Percentiles rank a stretch among this genome's conserved stretches.
These are phyloP conservation scores for Phytophthora citrophthora DNA, from an alignment of 352 stramenopile species.

Conservation along the genomic window DNA sequence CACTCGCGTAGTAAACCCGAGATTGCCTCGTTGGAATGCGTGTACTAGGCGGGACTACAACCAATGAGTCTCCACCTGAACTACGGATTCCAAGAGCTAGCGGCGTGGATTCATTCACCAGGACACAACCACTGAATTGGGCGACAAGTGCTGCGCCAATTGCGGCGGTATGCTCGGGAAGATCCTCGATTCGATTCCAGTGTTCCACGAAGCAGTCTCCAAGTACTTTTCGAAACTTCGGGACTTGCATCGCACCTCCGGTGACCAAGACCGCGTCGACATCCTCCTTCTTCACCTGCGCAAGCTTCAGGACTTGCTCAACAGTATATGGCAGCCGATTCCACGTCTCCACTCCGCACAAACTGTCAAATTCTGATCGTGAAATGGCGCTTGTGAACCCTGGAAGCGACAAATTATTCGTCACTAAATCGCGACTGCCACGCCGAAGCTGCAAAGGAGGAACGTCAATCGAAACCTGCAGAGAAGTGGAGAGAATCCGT, in stretches of 20 bases:
- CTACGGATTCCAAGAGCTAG: slow-evolving; percentile 44
- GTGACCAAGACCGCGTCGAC: slow-evolving; percentile 42
- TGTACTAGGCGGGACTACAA: slow-evolving; percentile 33
- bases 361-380: slow-evolving; percentile 41
- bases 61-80: slow-evolving; percentile 31
- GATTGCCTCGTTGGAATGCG: slow-evolving; percentile 29
- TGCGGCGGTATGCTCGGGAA: slow-evolving; percentile 22
- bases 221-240: slow-evolving; percentile 32
- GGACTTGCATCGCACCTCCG: slow-evolving; percentile 37
- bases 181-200: slow-evolving; percentile 13
- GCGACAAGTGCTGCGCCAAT: slow-evolving; percentile 30
- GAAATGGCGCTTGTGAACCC: slow-evolving; percentile 42
- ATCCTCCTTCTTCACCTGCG: slow-evolving; percentile 26
- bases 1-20: slow-evolving; percentile 44
- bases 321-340: slow-evolving; percentile 19
- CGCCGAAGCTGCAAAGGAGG: slow-evolving; percentile 25
- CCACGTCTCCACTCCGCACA: slow-evolving; percentile 45
- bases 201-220: slow-evolving; percentile 21
- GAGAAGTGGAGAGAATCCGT: slow-evolving; percentile 48
- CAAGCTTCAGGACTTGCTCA: slow-evolving; percentile 27
- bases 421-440: slow-evolving; percentile 1
- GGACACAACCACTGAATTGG: background rate
- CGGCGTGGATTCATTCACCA: slow-evolving; percentile 33
- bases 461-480: slow-evolving; percentile 39
- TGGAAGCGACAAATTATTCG: background rate